Evolutionary conservation across 2,329 filamentous ascomycete genomes (phyloP), one percentile per base, ranked within the genome.

Genomic region (Exophiala lecanii-corni): DNA sequence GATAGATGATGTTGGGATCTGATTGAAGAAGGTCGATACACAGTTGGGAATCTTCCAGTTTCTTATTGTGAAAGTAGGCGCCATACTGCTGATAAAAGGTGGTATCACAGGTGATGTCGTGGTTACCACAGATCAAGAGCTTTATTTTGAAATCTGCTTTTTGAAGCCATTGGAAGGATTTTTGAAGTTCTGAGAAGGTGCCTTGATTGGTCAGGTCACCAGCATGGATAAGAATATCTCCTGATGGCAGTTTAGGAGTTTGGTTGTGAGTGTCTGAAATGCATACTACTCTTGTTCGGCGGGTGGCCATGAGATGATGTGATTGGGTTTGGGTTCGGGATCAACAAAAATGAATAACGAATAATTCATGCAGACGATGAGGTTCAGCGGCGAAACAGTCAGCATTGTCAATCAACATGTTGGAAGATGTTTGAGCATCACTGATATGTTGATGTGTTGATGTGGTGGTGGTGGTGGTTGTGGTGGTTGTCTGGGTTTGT

Each of bases 191-290:
- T 3, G 57, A 51, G 15, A 64, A 58, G 0, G 67, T 64, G n/a
- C 69, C 71, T n/a, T 60, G 59, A 38, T 69, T 57, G 1, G 68
- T 71, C n/a, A 75, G 59, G 46, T 75, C 70, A 15, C 72, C 71
- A 1, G 70, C 68, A 45, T 75, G 70, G 37, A 74, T 60, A 10
- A 75, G 61, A 2, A 74, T 55, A 47, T 75, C 70, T 1, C 67
- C 71, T 2, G 49, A 26, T 1, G 69, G 69, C 6, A 74, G 46
- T 1, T 42, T 38, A 3, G 62, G 64, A 7, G 60, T 58, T 12
- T 48, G 51, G 47, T 66, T 67, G 55, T 72, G 69, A 9, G 68
- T 73, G 49, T 73, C 69, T 5, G 70, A 72, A 23, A 72, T 59
- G 53, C 66, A 71, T 9, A 69, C 65, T 5, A 70, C 41, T 18